Evolutionary conservation across 495 filamentous ascomycete genomes (phyloP).

Genomic region (Neurospora sp.): DNA sequence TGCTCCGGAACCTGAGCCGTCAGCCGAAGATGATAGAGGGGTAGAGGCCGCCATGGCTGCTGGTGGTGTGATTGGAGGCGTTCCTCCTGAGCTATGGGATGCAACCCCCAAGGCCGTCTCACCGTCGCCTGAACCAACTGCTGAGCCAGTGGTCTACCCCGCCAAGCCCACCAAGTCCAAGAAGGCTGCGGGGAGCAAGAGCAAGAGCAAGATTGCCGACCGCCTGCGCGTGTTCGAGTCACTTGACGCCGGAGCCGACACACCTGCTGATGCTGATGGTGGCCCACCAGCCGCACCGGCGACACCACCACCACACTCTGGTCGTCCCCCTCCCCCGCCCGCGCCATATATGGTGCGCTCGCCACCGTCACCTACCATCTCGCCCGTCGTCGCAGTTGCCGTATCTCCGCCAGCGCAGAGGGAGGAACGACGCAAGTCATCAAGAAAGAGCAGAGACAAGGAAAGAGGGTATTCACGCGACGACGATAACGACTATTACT

Average conservation of each 20-base stretch:
- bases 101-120: conserved; percentile 18
- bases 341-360: background rate
- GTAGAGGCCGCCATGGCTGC: conserved; percentile 21
- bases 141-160: conserved; percentile 1
- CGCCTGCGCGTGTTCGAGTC: conserved; percentile 43
- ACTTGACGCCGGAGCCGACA: conserved; percentile 29
- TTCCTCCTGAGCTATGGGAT: conserved; percentile 20
- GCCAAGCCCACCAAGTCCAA: conserved; percentile 28
- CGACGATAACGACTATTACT: conserved; percentile 9
- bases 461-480: background rate
- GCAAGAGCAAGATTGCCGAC: conserved; percentile 42
- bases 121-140: conserved; percentile 20
- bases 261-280: conserved; percentile 2
- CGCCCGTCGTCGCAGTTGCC: background rate
- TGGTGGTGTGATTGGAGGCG: conserved; percentile 10
- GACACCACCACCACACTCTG: conserved; percentile 6
- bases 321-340: background rate
- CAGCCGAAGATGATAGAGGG: conserved; percentile 22
- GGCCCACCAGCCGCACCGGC: conserved; percentile 10
- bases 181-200: conserved; percentile 38
- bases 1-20: conserved; percentile 1
- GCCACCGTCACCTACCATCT: background rate
- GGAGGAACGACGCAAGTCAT: conserved; percentile 15
- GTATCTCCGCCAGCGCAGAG: conserved; percentile 4
- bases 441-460: conserved; percentile 18